Evolutionary conservation across 192 early-diverging fungal genomes (phyloP).

Genomic region (Coemansia sp.): DNA sequence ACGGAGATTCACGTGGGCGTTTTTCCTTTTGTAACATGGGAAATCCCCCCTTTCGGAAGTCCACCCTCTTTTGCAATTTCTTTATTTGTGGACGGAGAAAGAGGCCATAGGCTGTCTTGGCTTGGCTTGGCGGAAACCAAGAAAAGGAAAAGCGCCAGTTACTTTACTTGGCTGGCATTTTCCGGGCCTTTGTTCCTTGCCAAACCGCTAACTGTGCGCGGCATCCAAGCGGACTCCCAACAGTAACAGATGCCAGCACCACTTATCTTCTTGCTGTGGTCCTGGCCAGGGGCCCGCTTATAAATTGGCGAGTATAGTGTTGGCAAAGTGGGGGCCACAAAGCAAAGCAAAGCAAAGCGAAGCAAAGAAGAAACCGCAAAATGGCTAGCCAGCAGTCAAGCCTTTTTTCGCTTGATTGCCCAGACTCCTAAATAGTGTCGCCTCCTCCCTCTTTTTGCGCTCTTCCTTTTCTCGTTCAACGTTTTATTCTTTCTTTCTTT

Average conservation of each 20-base stretch:
- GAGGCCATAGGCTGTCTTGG: too few relatives aligned
- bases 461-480: slow-evolving; percentile 1
- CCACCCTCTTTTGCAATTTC: too few relatives aligned
- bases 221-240: neutral
- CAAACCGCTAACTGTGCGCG: neutral
- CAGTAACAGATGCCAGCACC: neutral
- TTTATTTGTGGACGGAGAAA: too few relatives aligned
- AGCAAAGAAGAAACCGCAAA: neutral
- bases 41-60: too few relatives aligned
- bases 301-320: too few relatives aligned
- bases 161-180: too few relatives aligned
- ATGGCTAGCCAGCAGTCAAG: neutral
- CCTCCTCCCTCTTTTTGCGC: slow-evolving; percentile 1
- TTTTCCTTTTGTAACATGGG: too few relatives aligned
- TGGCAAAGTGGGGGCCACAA: neutral
- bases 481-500: slow-evolving; percentile 7
- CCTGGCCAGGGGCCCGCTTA: too few relatives aligned
- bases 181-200: neutral
- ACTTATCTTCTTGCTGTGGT: too few relatives aligned
- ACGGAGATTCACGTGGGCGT: too few relatives aligned
- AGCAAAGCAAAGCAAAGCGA: neutral
- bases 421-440: slow-evolving; percentile 19
- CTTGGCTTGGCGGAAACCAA: too few relatives aligned
- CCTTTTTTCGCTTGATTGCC: slow-evolving; percentile 10
- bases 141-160: too few relatives aligned